A percentile compares a stretch with the other conserved stretches of the same genome.
phyloP scores from a whole-genome alignment of 768 basidiomycete genomes.

The Crepidotus variabilis region DNA sequence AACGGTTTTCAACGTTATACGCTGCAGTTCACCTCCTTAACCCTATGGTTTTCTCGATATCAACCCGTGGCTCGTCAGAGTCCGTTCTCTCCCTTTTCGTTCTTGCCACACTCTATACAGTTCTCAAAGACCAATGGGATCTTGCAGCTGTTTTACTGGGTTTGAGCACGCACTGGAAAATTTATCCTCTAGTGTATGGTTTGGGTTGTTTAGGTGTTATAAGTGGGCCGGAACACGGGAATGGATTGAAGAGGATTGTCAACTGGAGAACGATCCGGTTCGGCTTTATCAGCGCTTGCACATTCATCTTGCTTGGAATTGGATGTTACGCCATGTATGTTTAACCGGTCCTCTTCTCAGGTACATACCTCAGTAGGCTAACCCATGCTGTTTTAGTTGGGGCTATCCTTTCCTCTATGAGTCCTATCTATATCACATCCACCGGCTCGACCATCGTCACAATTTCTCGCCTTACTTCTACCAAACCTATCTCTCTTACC shows the following conservation, averaged over 20 bases:
- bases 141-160: conserved; percentile 72
- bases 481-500: conserved; percentile 85
- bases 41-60: conserved; percentile 93
- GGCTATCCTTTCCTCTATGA: conserved; percentile 89
- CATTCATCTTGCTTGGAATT: conserved; percentile 59
- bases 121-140: conserved; percentile 57
- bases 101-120: conserved; percentile 60
- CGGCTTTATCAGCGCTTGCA: conserved; percentile 59
- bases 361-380: not conserved
- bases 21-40: conserved; percentile 81
- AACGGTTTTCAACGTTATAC: conserved; percentile 49
- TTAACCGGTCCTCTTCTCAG: not conserved
- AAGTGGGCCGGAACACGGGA: conserved; percentile 13
- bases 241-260: conserved; percentile 32
- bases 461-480: conserved; percentile 99
- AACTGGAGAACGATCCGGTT: conserved; percentile 61
- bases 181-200: conserved; percentile 92
- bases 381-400: conserved; percentile 57
- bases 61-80: conserved; percentile 95
- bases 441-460: conserved; percentile 92
- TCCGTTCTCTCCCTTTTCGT: conserved; percentile 80
- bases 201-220: conserved; percentile 67
- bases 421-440: conserved; percentile 89
- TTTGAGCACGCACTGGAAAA: conserved; percentile 91
- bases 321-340: conserved; percentile 60